Evolutionary conservation across 306 rosid species (phyloP), one percentile per base, ranked within the genome.

Genomic region (Styphnolobium japonicum): DNA sequence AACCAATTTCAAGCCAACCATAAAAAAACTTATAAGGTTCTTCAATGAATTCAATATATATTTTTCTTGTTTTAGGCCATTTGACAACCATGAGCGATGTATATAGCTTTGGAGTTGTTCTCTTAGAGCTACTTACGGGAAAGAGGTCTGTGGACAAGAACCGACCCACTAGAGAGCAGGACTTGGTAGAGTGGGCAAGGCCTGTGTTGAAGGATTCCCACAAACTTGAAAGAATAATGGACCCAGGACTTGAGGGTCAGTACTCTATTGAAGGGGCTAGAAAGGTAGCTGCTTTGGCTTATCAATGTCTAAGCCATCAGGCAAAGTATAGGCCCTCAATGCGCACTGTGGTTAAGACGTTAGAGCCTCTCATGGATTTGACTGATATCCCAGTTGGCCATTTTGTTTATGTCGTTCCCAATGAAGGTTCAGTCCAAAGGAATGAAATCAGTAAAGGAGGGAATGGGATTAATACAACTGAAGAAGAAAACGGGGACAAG

Each of bases 141-240:
- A 86, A 79, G 67, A 79, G 90, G 43, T 88, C 96, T 0, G 76
- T 93, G 70, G 99, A 93, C 90, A 91, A 89, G 60, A 93, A 80
- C 68, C 67, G 97, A 1, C 82, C 88, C 0, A 34, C 65, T 5
- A 90, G 97, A 56, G 96, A 96, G 31, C 91, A 91, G n/a, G 89
- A 91, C 78, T 78, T 96, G 67, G 99, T 90, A 53, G 92, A 86
- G 36, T 91, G 99, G 99, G 95, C 92, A 14, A 93, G 92, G 29
- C 98, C 97, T 9, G 31, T 82, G 1, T 52, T 96, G 58, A 96
- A 84, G 68, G 97, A 96, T 34, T 22, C 89, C 4, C 66, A 84
- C 4, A 91, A 88, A 74, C 87, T 96, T 0, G 94, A 89, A 16
- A 89, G 91, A 25, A 76, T 91, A 73, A 93, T 96, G 65, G 99